Percentiles rank a stretch among this genome's conserved stretches.
Evolutionary conservation across 2,329 filamentous ascomycete genomes (phyloP).

Genomic region (Fonsecaea erecta): DNA sequence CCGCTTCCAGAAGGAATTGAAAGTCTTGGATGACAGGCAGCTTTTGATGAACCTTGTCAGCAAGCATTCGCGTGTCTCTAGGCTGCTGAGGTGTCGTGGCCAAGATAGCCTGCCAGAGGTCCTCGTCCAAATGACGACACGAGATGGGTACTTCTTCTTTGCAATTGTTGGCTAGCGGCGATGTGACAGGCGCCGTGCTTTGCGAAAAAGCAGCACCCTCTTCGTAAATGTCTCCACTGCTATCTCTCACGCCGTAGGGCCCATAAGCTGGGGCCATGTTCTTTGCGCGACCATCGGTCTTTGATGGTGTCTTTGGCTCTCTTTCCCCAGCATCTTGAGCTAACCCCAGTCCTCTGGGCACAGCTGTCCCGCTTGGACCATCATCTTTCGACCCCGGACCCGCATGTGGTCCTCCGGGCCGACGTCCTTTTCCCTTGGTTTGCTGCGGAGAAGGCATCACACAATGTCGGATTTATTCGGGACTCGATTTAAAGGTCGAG

Average conservation of each 20-base stretch:
- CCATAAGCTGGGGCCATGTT: background rate
- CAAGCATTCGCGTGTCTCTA: background rate
- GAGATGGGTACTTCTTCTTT: background rate
- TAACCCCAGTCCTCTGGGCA: background rate
- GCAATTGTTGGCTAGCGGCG: background rate
- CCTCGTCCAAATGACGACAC: background rate
- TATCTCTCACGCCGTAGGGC: background rate
- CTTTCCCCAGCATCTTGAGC: background rate
- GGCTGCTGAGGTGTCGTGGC: background rate
- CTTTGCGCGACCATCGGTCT: background rate
- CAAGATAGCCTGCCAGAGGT: background rate
- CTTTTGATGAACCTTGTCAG: background rate
- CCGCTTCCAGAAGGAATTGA: conserved; percentile 15
- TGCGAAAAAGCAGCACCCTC: background rate
- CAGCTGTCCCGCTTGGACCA: background rate
- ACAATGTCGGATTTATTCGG: background rate
- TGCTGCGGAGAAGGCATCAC: background rate
- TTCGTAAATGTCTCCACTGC: background rate
- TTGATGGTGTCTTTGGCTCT: background rate
- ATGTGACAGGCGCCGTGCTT: background rate
- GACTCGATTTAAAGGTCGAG: background rate
- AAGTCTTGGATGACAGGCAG: conserved; percentile 5
- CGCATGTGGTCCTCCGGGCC: background rate
- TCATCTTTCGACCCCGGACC: background rate
- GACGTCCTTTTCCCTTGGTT: background rate